Percentiles rank a stretch among this genome's conserved stretches.
phyloP scores from a whole-genome alignment of 371 early-diverging fungal species.

The Cladochytrium tenue region DNA sequence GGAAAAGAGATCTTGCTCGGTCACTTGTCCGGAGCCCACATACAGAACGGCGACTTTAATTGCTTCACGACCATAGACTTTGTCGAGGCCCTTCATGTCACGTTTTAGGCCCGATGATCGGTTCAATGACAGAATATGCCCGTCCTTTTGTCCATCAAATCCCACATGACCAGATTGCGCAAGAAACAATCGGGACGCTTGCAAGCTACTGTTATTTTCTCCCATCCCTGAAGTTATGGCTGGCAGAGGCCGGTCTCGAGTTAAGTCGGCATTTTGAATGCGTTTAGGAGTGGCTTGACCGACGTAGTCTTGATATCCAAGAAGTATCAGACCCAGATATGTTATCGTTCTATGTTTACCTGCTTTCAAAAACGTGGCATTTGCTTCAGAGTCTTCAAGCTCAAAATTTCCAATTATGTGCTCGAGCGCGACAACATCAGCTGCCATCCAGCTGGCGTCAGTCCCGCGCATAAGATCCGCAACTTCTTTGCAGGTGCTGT shows the following conservation, averaged over 20 bases:
- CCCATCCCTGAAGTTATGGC: not conserved
- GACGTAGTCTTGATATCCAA: no score
- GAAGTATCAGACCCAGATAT: no score
- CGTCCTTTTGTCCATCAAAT: constrained; percentile 73
- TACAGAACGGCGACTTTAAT: constrained; percentile 89
- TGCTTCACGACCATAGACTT: constrained; percentile 77
- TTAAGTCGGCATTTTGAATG: not conserved
- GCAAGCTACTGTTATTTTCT: no score
- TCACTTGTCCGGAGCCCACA: constrained; percentile 88
- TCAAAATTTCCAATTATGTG: no score
- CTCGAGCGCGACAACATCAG: no score
- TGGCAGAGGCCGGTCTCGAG: not conserved
- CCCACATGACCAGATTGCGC: constrained; percentile 74
- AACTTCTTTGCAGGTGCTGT: no score
- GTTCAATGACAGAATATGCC: constrained; percentile 66
- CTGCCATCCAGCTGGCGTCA: no score
- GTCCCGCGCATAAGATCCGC: no score
- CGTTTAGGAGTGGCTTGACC: not conserved
- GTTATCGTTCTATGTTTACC: no score
- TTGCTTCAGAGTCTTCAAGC: no score
- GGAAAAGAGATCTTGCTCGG: constrained; percentile 77
- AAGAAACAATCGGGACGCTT: constrained; percentile 68
- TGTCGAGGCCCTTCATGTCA: constrained; percentile 76
- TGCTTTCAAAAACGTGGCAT: no score
- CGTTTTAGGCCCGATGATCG: constrained; percentile 68